Evolutionary conservation across 441 rosid species (phyloP), one percentile per base, ranked within the genome.

Genomic region (Hura crepitans): DNA sequence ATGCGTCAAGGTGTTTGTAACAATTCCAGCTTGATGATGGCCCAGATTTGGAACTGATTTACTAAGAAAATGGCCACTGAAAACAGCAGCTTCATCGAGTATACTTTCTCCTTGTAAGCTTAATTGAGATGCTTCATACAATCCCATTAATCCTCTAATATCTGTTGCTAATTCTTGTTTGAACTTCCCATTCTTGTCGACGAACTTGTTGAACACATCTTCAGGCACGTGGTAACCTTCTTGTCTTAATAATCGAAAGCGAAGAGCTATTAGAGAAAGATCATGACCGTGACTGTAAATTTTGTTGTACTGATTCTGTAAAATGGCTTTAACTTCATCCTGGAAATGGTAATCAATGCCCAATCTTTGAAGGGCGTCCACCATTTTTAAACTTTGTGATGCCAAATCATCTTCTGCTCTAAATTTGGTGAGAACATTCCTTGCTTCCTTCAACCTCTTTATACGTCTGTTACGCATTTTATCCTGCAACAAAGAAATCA

Each of bases 221-320:
- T 80, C 65, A 42, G 82, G 74, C 2, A 82, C 83, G 46, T 67
- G 49, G 70, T 76, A 76, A 62, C 89, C 89, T 71, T 72, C 76
- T 64, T 86, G 90, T 33, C 89, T 79, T 4, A 86, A 74, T 43
- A 85, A 20, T 30, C 90, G 72, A 73, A 87, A 87, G 35, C 83
- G 69, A 66, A 84, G 83, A 2, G 87, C 72, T 12, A 55, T 67
- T 67, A 77, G 77, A 18, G 33, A 66, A 47, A 85, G 83, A 43
- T 74, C 80, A 5, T 58, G 10, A 6, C 27, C 71, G 18, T 37
- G 23, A 42, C 1, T 13, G 56, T 18, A 31, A 4, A 49, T 55
- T 20, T 42, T 5, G 22, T 55, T 51, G 65, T 70, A 79, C 6
- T 80, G 75, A 14, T 30, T 75, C 15, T 22, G 69, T 35, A 89